A percentile compares a stretch with the other conserved stretches of the same genome.
Evolutionary conservation across 2,329 filamentous ascomycete species (phyloP).

Genomic region (Chaetomiaceae sp.): DNA sequence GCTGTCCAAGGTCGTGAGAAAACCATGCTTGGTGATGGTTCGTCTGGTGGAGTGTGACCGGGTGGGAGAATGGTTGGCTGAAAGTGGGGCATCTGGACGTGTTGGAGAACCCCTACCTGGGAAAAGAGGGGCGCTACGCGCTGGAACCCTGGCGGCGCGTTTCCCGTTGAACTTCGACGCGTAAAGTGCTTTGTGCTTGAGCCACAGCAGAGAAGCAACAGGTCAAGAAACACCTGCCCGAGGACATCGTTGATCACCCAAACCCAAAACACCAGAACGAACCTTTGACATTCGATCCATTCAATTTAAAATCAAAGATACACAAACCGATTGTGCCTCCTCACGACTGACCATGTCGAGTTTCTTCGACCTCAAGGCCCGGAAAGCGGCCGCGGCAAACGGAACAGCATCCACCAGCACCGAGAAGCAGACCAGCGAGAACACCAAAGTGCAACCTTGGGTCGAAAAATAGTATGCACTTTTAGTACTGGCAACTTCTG

Average conservation of each 20-base stretch:
- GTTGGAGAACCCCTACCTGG: conserved; percentile 12
- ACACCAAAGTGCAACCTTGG: conserved; percentile 77
- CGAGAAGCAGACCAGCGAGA: conserved; percentile 58
- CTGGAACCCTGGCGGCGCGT: neutral
- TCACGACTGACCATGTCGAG: conserved; percentile 62
- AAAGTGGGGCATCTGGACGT: neutral
- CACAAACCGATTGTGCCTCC: too few relatives aligned
- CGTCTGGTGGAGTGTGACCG: too few relatives aligned
- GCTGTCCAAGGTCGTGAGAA: too few relatives aligned
- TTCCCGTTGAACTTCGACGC: conserved; percentile 13
- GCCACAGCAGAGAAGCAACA: neutral
- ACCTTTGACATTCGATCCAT: too few relatives aligned
- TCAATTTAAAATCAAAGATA: too few relatives aligned
- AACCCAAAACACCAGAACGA: too few relatives aligned
- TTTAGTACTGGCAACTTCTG: neutral
- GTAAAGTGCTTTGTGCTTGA: conserved; percentile 19
- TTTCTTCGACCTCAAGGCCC: conserved; percentile 94
- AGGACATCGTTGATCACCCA: neutral
- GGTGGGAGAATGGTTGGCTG: too few relatives aligned
- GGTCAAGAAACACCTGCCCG: neutral
- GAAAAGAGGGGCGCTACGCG: neutral
- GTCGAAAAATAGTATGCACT: conserved; percentile 89
- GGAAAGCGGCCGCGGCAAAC: conserved; percentile 69
- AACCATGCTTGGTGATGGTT: too few relatives aligned
- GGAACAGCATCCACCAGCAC: conserved; percentile 59